These are phyloP conservation scores for Colletotrichum sp. DNA, from an alignment of 2,329 filamentous ascomycete species.

Conservation along the genomic window DNA sequence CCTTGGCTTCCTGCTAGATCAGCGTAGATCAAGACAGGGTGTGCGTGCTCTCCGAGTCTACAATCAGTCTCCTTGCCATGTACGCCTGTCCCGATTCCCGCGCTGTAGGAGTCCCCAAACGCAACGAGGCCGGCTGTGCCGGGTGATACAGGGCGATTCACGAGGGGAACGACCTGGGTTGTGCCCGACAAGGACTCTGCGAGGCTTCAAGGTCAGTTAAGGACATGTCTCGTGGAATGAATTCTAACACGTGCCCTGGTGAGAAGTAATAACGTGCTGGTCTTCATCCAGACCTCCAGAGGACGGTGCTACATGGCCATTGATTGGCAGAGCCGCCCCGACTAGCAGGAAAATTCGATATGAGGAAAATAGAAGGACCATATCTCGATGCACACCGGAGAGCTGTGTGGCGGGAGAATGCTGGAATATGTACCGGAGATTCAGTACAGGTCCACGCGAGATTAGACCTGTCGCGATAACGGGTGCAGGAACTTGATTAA, in stretches of 20 bases:
- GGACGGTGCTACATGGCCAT: neutral
- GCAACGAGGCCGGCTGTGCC: constrained; percentile 36
- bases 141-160: neutral
- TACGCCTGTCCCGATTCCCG: constrained; percentile 51
- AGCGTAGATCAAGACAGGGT: constrained; percentile 42
- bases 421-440: neutral
- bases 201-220: neutral
- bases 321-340: neutral
- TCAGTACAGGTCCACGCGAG: neutral
- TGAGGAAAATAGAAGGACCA: neutral
- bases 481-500: neutral
- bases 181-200: neutral
- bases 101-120: constrained; percentile 53
- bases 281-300: neutral
- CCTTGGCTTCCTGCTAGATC: constrained; percentile 36
- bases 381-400: neutral
- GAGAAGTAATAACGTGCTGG: neutral
- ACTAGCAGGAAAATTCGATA: neutral
- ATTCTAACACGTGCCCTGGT: neutral
- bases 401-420: neutral
- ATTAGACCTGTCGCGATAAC: neutral
- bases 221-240: neutral
- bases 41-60: constrained; percentile 45
- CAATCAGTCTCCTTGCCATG: constrained; percentile 46
- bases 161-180: neutral